Evolutionary conservation across 1,139 yeast genomes (phyloP).

Genomic region (Debaryomyces sp.): DNA sequence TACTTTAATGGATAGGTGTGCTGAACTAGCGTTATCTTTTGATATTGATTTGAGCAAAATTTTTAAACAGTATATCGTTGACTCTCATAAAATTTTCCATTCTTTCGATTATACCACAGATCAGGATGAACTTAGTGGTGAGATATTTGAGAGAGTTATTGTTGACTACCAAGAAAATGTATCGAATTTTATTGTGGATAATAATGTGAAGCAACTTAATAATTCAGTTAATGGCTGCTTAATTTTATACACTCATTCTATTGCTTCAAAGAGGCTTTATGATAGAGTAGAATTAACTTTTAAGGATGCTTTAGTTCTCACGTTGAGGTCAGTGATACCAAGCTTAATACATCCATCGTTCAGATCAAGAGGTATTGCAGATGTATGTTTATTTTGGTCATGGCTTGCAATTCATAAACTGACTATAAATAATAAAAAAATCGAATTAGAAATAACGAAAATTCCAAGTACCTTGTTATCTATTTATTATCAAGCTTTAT

Average conservation of each 20-base stretch:
- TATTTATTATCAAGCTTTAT: constrained; percentile 37
- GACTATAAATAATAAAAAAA: constrained; percentile 17
- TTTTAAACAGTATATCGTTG: constrained; percentile 36
- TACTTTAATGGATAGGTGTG: constrained; percentile 44
- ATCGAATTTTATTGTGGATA: constrained; percentile 27
- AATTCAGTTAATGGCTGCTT: constrained; percentile 37
- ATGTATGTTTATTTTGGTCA: constrained; percentile 39
- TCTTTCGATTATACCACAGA: constrained; percentile 23
- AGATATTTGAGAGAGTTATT: constrained; percentile 36
- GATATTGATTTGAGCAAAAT: constrained; percentile 58
- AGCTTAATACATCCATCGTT: constrained; percentile 35
- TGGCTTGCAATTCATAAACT: constrained; percentile 41
- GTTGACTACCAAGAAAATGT: constrained; percentile 38
- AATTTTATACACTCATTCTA: constrained; percentile 29
- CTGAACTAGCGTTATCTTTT: constrained; percentile 57
- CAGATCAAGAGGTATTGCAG: constrained; percentile 27
- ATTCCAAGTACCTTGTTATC: constrained; percentile 35
- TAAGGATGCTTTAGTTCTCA: constrained; percentile 35
- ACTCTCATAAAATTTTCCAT: constrained; percentile 30
- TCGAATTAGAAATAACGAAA: constrained; percentile 33
- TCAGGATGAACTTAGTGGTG: constrained; percentile 29
- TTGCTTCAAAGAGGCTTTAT: constrained; percentile 18
- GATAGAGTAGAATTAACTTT: constrained; percentile 25
- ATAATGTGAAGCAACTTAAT: constrained; percentile 28
- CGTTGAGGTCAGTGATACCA: constrained; percentile 40